Evolutionary conservation across 495 filamentous ascomycete species (phyloP).

Genomic region (Hypomontagnella submonticulosa): DNA sequence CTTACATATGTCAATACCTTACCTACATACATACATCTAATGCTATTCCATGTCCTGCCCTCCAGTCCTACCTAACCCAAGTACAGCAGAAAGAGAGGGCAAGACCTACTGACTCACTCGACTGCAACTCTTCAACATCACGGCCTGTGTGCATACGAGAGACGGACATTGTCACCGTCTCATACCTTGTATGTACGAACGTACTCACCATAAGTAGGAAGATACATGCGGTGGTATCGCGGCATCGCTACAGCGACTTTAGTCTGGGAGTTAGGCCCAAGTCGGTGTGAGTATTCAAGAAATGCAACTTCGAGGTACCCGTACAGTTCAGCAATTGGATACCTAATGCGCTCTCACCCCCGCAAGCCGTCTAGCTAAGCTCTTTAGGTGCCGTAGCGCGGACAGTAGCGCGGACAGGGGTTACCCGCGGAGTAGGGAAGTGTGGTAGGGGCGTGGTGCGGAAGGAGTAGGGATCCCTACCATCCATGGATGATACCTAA

Average conservation of each 20-base stretch:
- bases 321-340: conserved; percentile 24
- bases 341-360: conserved; percentile 8
- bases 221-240: background rate
- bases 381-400: conserved; percentile 42
- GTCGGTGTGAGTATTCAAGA: conserved; percentile 21
- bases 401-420: conserved; percentile 31
- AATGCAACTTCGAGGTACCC: conserved; percentile 21
- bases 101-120: conserved; percentile 32
- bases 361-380: conserved; percentile 43
- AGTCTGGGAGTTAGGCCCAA: conserved; percentile 3
- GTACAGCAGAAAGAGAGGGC: too few relatives aligned
- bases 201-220: background rate
- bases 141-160: conserved; percentile 22
- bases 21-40: conserved; percentile 7
- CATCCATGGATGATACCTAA: too few relatives aligned
- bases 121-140: conserved; percentile 34
- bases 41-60: too few relatives aligned
- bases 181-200: too few relatives aligned
- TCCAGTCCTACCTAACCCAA: too few relatives aligned
- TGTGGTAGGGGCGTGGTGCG: background rate
- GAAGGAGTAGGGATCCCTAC: conserved; percentile 8
- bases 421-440: conserved; percentile 26
- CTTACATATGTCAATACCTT: conserved; percentile 1
- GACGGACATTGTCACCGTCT: too few relatives aligned
- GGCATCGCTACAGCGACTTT: conserved; percentile 6